Conservation (phyloP, 495 filamentous ascomycete species). For the Penicillium bovifimosum region DNA sequence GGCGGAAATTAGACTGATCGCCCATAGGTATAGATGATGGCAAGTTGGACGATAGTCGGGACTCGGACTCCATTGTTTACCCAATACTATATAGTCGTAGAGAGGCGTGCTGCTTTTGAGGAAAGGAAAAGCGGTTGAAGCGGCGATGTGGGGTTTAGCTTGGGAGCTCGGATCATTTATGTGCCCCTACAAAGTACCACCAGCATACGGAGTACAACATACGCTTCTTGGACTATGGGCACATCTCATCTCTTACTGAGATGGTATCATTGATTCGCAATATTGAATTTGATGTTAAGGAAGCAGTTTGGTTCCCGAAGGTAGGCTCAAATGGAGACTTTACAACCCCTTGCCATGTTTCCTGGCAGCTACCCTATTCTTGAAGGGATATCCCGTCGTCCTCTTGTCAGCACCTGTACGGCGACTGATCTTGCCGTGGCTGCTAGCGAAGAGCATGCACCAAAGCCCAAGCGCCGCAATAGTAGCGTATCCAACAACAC, state of each 20-base stretch:
- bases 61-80: constrained; percentile 16
- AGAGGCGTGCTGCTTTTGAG: constrained; percentile 18
- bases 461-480: constrained; percentile 63
- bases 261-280: background rate
- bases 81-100: constrained; percentile 1
- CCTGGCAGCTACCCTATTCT: constrained; percentile 51
- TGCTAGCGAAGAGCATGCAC: constrained; percentile 69
- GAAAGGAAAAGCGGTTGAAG: constrained; percentile 26
- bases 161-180: constrained; percentile 8
- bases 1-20: constrained; percentile 2
- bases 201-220: background rate
- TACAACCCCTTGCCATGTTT: constrained; percentile 40
- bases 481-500: constrained; percentile 41
- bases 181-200: background rate
- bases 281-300: background rate
- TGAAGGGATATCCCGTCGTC: constrained; percentile 72
- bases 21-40: constrained; percentile 5
- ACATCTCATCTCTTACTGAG: background rate
- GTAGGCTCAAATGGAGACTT: background rate
- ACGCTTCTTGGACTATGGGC: background rate
- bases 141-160: constrained; percentile 14
- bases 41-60: constrained; percentile 7
- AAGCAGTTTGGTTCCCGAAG: background rate
- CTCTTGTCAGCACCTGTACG: constrained; percentile 75
- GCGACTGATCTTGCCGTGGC: constrained; percentile 55